These are phyloP conservation scores for Phytopythium montanum DNA, from an alignment of 352 stramenopile genomes.

Conservation along the genomic window DNA sequence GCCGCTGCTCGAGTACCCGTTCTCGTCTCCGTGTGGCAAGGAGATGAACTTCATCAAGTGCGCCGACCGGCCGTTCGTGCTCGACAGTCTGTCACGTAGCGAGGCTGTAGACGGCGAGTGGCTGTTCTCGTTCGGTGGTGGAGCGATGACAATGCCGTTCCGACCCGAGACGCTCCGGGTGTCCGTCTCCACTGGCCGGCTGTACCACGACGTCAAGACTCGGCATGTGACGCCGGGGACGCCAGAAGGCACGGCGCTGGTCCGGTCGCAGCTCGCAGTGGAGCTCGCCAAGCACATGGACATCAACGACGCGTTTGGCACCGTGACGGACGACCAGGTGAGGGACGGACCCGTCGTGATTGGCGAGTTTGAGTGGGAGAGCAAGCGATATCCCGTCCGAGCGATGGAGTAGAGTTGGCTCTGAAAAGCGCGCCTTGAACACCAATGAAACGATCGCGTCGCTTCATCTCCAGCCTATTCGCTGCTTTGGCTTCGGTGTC, in stretches of 20 bases:
- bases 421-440: neutral
- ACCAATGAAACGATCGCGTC: neutral
- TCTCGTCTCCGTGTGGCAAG: conserved; percentile 67
- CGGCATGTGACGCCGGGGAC: conserved; percentile 35
- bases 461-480: neutral
- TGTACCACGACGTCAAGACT: conserved; percentile 68
- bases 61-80: conserved; percentile 72
- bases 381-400: conserved; percentile 30
- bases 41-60: conserved; percentile 89
- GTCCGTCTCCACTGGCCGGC: conserved; percentile 54
- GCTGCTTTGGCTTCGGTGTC: neutral
- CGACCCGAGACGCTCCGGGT: conserved; percentile 49
- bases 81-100: conserved; percentile 45
- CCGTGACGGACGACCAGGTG: conserved; percentile 2
- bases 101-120: conserved; percentile 21
- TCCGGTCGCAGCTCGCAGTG: conserved; percentile 72
- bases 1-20: conserved; percentile 66
- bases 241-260: conserved; percentile 37
- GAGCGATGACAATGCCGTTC: conserved; percentile 52
- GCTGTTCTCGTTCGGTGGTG: conserved; percentile 54
- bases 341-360: conserved; percentile 17
- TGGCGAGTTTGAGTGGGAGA: conserved; percentile 56
- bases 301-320: conserved; percentile 32
- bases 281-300: conserved; percentile 60
- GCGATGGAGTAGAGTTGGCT: conserved; percentile 28